Conservation (phyloP, 331 rosid genomes). For the Pyrus hybrid region DNA sequence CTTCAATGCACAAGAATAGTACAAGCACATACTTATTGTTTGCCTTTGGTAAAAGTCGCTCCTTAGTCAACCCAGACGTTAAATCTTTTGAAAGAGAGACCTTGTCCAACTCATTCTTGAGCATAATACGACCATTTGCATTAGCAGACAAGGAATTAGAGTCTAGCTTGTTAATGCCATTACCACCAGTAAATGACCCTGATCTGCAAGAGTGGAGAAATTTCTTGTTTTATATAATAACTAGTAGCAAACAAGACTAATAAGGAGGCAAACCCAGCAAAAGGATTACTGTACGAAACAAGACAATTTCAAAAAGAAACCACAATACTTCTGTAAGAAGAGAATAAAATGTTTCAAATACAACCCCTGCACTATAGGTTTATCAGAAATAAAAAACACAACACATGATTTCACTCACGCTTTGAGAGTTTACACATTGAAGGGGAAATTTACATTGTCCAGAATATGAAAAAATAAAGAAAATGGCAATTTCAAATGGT, state of each 20-base stretch:
- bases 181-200: conserved; percentile 41
- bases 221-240: background rate
- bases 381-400: background rate
- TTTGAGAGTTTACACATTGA: background rate
- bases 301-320: background rate
- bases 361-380: background rate
- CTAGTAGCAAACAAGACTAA: background rate
- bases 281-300: background rate
- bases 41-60: conserved; percentile 43
- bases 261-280: background rate
- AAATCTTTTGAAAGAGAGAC: conserved; percentile 46
- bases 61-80: conserved; percentile 45
- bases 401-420: background rate
- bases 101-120: conserved; percentile 56
- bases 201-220: conserved; percentile 34
- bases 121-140: conserved; percentile 32
- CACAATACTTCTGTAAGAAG: background rate
- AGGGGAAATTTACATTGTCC: background rate
- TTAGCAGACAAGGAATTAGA: conserved; percentile 40
- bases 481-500: background rate
- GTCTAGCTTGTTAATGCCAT: conserved; percentile 41
- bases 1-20: conserved; percentile 2
- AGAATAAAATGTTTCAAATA: background rate
- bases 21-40: conserved; percentile 47
- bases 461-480: background rate